These are phyloP conservation scores for Furcasterigmium furcatum DNA, from an alignment of 2,329 filamentous ascomycete species.

Conservation along the genomic window DNA sequence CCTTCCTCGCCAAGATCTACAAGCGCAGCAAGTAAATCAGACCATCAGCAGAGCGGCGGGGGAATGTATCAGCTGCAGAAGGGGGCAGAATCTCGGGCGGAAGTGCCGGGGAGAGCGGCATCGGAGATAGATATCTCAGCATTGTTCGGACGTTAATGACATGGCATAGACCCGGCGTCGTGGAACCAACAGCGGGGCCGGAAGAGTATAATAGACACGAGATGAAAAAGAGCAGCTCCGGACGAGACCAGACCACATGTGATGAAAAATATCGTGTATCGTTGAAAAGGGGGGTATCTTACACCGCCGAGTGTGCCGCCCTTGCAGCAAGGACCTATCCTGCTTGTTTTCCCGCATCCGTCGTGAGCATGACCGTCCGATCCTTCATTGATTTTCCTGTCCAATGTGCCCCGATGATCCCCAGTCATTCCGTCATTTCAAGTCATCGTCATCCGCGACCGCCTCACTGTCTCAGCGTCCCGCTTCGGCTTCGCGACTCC, in stretches of 20 bases:
- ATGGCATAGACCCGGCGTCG: neutral
- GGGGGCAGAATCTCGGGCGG: too few species aligned
- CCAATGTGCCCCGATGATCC: too few species aligned
- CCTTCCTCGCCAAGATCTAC: constrained; percentile 95
- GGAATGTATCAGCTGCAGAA: too few species aligned
- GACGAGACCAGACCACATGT: constrained; percentile 3
- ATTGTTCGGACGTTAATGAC: neutral
- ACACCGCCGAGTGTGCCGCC: too few species aligned
- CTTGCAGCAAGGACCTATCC: too few species aligned
- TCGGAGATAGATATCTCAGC: neutral
- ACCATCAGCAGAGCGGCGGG: too few species aligned
- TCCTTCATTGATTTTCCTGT: too few species aligned
- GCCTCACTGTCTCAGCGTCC: neutral
- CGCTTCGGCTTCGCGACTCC: constrained; percentile 2
- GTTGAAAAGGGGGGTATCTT: constrained; percentile 9
- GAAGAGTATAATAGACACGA: constrained; percentile 9
- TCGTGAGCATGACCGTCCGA: too few species aligned
- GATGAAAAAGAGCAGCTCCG: neutral
- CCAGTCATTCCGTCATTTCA: too few species aligned
- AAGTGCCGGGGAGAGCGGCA: too few species aligned
- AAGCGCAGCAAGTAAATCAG: constrained; percentile 84
- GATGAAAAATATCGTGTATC: neutral
- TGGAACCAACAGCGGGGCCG: neutral
- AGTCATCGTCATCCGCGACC: too few species aligned
- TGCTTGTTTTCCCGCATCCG: too few species aligned